A percentile compares a stretch with the other conserved stretches of the same genome.
Conservation (phyloP, 2,329 filamentous ascomycete genomes). For the Botrytis hyacinthi region DNA sequence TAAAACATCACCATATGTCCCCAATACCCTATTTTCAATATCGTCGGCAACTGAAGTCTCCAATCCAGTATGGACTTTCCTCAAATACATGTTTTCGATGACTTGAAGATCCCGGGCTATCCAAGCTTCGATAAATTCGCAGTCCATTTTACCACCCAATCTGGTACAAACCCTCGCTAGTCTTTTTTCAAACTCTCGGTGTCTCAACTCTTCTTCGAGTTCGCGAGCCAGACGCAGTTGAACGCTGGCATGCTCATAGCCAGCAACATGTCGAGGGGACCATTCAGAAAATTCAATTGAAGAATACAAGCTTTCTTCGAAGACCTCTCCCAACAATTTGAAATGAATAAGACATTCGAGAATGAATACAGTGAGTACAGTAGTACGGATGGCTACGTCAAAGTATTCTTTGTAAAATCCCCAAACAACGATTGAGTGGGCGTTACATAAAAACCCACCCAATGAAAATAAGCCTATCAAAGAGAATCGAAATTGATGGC, state of each 20-base stretch:
- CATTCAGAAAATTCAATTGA: neutral
- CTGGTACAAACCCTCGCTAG: neutral
- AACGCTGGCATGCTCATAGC: neutral
- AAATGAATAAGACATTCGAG: neutral
- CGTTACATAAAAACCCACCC: rapidly evolving
- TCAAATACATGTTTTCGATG: neutral
- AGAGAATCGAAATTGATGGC: neutral
- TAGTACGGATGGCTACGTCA: neutral
- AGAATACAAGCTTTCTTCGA: neutral
- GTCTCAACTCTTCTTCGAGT: neutral
- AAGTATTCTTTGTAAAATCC: neutral
- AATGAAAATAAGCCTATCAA: rapidly evolving
- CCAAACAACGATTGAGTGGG: rapidly evolving
- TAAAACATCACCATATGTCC: neutral
- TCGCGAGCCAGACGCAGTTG: neutral
- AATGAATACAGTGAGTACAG: neutral
- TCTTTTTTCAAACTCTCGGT: neutral
- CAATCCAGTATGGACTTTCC: neutral
- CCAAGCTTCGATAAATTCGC: neutral
- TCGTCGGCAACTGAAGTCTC: neutral
- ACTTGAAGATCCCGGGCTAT: neutral
- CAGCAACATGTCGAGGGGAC: rapidly evolving
- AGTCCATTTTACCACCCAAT: neutral
- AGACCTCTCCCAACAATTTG: neutral
- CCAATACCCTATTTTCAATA: neutral